These are phyloP conservation scores for Hydnum rufescens DNA, from an alignment of 768 basidiomycete species.

Conservation along the genomic window DNA sequence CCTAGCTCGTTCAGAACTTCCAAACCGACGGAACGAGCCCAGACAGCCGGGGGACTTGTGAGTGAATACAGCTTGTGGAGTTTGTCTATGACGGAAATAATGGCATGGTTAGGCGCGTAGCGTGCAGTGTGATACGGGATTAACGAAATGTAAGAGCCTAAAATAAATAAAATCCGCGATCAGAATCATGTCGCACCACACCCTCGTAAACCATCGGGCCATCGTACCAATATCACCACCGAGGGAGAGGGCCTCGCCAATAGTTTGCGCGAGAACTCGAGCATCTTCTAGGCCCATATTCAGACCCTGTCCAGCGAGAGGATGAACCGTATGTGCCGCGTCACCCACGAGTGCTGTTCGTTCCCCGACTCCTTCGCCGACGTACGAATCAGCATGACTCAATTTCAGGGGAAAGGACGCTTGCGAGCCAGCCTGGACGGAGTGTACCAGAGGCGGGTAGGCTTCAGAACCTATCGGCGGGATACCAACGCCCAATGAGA, in stretches of 20 bases:
- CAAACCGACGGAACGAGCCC: constrained; percentile 70
- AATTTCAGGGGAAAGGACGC: constrained; percentile 84
- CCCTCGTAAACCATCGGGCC: no score
- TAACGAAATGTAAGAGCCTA: constrained; percentile 59
- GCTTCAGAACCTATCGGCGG: constrained; percentile 39
- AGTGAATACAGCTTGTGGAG: constrained; percentile 71
- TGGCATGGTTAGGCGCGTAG: constrained; percentile 69
- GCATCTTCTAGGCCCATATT: constrained; percentile 88
- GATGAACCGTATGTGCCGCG: constrained; percentile 88
- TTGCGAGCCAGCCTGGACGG: constrained; percentile 48
- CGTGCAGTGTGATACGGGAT: constrained; percentile 59
- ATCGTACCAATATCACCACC: constrained; percentile 76
- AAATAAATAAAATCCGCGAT: not conserved
- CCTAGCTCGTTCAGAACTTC: constrained; percentile 85
- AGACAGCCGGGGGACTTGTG: constrained; percentile 49
- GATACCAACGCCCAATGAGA: constrained; percentile 24
- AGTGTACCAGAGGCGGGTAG: constrained; percentile 55
- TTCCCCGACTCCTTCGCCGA: constrained; percentile 43
- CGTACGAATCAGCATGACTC: constrained; percentile 70
- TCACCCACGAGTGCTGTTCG: constrained; percentile 87
- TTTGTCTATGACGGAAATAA: constrained; percentile 75
- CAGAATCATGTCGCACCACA: not conserved
- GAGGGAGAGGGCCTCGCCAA: constrained; percentile 31
- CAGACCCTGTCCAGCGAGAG: constrained; percentile 87
- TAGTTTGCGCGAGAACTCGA: constrained; percentile 43